Evolutionary conservation across 176 grass and related monocot species (phyloP).

Genomic region (Poa pratensis): DNA sequence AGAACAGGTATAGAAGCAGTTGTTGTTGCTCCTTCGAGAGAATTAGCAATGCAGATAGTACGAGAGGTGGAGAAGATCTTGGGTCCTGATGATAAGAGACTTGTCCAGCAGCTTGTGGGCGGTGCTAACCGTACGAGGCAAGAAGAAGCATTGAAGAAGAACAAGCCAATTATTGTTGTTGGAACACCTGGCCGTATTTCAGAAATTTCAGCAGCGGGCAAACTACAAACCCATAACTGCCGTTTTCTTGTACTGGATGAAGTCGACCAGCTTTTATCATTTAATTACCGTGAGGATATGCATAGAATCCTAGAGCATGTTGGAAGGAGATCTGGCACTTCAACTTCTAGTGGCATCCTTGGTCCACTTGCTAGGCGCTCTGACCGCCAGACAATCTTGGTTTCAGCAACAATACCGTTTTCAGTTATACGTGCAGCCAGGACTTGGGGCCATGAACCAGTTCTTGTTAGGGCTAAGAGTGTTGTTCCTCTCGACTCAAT

Average conservation of each 20-base stretch:
- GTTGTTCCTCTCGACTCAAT: constrained; percentile 73
- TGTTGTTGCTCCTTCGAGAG: constrained; percentile 92
- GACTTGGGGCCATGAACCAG: constrained; percentile 83
- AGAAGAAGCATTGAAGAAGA: constrained; percentile 95
- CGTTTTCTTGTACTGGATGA: constrained; percentile 92
- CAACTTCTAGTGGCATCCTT: constrained; percentile 67
- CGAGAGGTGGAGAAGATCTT: constrained; percentile 83
- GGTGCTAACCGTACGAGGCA: constrained; percentile 90
- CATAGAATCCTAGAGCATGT: constrained; percentile 95
- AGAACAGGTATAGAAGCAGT: constrained; percentile 80
- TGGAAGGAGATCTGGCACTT: constrained; percentile 60
- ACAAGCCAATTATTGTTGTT: constrained; percentile 81
- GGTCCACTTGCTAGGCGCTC: constrained; percentile 73
- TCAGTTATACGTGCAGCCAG: constrained; percentile 86
- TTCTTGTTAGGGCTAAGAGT: constrained; percentile 86
- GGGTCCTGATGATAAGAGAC: constrained; percentile 75
- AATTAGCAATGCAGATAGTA: constrained; percentile 95
- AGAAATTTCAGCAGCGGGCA: constrained; percentile 89
- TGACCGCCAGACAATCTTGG: constrained; percentile 87
- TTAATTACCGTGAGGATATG: constrained; percentile 97
- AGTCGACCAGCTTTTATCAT: constrained; percentile 90
- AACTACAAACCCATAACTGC: constrained; percentile 83
- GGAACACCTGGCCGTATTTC: constrained; percentile 91
- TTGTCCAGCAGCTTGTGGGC: constrained; percentile 89
- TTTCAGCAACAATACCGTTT: constrained; percentile 93